Base-by-base conservation (phyloP, 176 grass and related monocot genomes). In the Lolium perenne region DNA sequence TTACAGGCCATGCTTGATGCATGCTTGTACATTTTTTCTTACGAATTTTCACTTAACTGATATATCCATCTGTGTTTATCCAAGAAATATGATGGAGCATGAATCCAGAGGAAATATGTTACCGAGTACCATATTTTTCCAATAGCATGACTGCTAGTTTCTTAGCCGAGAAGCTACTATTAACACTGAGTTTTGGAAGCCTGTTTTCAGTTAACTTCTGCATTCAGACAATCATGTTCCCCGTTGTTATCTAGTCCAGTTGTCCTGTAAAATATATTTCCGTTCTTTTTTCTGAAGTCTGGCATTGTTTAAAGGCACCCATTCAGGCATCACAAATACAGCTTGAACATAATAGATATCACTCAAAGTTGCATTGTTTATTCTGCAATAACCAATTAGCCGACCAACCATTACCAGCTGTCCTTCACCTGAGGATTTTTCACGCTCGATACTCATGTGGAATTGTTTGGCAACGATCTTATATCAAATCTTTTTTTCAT, bases 401-500 rank as follows among this genome's bases (percentile, higher is more conserved):
- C 29, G 14, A 76, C 15, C 72, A 76, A 0, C 25, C 8, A 0
- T 76, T 76, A 55, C 49, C 25, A 54, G 3, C 15, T 76, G 49
- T 55, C 15, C 25, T 55, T 12, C 0, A 16, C 13, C 43, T 85
- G 5, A 49, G 54, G 49, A 60, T 76, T 81, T 78, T 71, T 14
- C 13, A 7, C 9, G 17, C 21, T 20, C 1, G 15, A 66, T 49
- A 57, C 32, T 53, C 54, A 56, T 47, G 21, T n/a, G 47, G 18
- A 29, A n/a, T 32, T 47, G 79, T 25, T 64, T 71, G 53, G 68
- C 71, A 55, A 38, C 46, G 3, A 38, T 82, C 6, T 32, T 87
- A 21, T 66, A 76, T 62, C 58, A 43, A 23, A 20, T 16, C 60
- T 61, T 90, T 8, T 57, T 81, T 85, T 15, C 71, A 62, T 58